phyloP scores from a whole-genome alignment of 106 monocot genomes.

The Dactylorhiza incarnata region DNA sequence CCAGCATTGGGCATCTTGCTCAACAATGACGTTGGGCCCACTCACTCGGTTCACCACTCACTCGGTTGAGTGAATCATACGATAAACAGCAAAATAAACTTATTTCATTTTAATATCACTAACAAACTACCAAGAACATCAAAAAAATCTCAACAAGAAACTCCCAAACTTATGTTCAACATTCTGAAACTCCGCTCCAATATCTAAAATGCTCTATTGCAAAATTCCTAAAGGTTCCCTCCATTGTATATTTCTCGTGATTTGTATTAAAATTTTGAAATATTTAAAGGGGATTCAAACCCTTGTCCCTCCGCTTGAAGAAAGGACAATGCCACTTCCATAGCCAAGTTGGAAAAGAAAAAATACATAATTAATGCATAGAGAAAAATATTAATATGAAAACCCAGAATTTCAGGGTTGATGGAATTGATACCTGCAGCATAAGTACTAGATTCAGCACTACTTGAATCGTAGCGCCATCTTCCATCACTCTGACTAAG shows the following conservation, averaged over 20 bases:
- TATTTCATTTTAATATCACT: no score
- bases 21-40: no score
- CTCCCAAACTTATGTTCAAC: background rate
- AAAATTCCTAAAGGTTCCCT: background rate
- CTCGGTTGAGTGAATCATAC: no score
- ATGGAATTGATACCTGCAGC: conserved; percentile 68
- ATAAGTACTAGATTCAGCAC: conserved; percentile 70
- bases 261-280: background rate
- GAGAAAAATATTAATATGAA: background rate
- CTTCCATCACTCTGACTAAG: conserved; percentile 96
- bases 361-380: background rate
- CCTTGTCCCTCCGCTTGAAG: background rate
- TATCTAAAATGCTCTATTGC: background rate
- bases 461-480: conserved; percentile 76
- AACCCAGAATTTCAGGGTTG: background rate
- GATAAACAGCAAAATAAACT: no score
- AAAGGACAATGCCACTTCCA: no score
- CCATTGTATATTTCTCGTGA: background rate
- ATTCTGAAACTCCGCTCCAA: background rate
- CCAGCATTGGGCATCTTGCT: no score
- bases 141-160: background rate
- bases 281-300: background rate
- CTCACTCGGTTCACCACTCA: no score
- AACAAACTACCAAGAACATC: background rate
- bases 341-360: no score